phyloP scores from a whole-genome alignment of 345 rosid species.

The Pistacia atlantica region DNA sequence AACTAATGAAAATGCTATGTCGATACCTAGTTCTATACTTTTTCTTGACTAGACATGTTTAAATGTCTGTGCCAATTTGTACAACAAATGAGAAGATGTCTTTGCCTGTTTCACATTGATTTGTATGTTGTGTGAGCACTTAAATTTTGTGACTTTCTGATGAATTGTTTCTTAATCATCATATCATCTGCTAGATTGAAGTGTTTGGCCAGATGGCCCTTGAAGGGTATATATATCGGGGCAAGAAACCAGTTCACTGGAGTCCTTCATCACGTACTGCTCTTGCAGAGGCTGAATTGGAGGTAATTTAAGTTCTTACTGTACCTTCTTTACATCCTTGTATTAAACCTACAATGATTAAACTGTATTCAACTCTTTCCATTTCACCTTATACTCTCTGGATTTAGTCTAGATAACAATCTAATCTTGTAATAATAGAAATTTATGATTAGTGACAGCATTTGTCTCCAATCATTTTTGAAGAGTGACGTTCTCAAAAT shows the following conservation, averaged over 20 bases:
- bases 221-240: slow-evolving; percentile 87
- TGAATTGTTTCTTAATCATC: slow-evolving; percentile 20
- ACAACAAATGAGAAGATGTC: not conserved
- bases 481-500: not conserved
- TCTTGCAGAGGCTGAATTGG: slow-evolving; percentile 98
- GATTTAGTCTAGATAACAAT: not conserved
- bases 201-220: slow-evolving; percentile 89
- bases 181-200: slow-evolving; percentile 65
- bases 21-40: not conserved
- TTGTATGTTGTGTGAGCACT: not conserved
- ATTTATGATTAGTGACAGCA: not conserved
- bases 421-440: not conserved
- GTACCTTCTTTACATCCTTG: not conserved
- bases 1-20: not conserved
- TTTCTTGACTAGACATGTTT: not conserved
- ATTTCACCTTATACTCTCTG: not conserved
- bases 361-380: not conserved
- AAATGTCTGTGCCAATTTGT: not conserved
- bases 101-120: not conserved
- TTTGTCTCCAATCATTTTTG: not conserved
- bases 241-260: slow-evolving; percentile 98
- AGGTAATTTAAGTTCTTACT: slow-evolving; percentile 47
- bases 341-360: not conserved
- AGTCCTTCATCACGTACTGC: slow-evolving; percentile 98
- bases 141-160: slow-evolving; percentile 14